Evolutionary conservation across 2,329 filamentous ascomycete genomes (phyloP).

Genomic region (Didymella lethalis): DNA sequence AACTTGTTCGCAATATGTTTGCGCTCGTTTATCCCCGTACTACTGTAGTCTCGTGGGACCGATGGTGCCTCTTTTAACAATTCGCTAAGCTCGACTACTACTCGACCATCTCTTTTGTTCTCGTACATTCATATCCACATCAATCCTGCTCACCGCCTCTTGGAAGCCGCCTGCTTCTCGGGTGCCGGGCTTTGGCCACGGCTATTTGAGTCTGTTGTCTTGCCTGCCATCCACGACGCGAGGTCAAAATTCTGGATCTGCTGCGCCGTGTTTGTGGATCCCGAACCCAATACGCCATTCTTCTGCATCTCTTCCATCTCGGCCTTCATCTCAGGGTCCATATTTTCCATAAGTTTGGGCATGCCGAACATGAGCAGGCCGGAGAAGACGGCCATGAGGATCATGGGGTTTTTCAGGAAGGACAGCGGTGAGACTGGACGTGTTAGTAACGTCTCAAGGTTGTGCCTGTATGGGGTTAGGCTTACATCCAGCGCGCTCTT

Average conservation of each 20-base stretch:
- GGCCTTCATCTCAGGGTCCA: constrained; percentile 94
- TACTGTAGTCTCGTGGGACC: not conserved
- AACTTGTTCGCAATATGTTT: not conserved
- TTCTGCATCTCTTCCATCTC: constrained; percentile 93
- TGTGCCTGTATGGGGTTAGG: constrained; percentile 29
- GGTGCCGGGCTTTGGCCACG: constrained; percentile 42
- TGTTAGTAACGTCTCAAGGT: constrained; percentile 27
- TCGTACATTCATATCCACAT: not conserved
- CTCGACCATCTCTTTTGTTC: constrained; percentile 8
- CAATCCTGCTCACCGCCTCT: constrained; percentile 27
- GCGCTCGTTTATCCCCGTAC: not conserved
- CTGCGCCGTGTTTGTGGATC: constrained; percentile 54
- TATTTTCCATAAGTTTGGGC: constrained; percentile 94
- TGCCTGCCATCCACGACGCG: constrained; percentile 72
- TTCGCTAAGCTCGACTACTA: constrained; percentile 13
- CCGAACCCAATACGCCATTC: constrained; percentile 67
- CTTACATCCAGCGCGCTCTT: constrained; percentile 78
- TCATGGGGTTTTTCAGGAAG: constrained; percentile 95
- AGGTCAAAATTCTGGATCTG: constrained; percentile 70
- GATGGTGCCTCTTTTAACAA: constrained; percentile 10
- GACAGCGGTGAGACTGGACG: constrained; percentile 75
- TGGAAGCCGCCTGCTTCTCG: constrained; percentile 27
- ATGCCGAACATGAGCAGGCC: constrained; percentile 87
- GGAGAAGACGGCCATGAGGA: constrained; percentile 84
- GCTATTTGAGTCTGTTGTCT: constrained; percentile 42